These are phyloP conservation scores for Ophiocordyceps camponoti-leonardi DNA, from an alignment of 2,329 filamentous ascomycete genomes.

Conservation along the genomic window DNA sequence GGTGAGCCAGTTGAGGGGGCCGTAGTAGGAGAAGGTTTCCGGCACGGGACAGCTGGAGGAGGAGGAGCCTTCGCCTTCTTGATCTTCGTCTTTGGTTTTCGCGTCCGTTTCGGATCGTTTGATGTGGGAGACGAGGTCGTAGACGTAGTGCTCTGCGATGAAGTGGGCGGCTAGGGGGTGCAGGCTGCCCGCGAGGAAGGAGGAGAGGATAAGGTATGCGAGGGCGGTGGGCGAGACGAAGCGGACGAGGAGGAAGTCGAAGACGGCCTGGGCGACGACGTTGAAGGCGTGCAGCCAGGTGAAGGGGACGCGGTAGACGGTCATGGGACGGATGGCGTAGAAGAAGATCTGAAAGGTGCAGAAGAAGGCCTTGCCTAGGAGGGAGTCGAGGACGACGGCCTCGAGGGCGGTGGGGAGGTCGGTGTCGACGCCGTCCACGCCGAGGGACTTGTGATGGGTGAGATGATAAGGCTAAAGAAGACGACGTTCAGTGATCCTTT, in stretches of 20 bases:
- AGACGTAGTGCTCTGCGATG: slow-evolving; percentile 93
- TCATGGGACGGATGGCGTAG: slow-evolving; percentile 91
- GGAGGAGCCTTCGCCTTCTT: no score
- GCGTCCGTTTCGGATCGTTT: slow-evolving; percentile 38
- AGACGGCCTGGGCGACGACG: slow-evolving; percentile 55
- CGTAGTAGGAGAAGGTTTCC: slow-evolving; percentile 96
- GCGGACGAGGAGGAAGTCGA: slow-evolving; percentile 55
- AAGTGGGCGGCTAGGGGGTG: slow-evolving; percentile 95
- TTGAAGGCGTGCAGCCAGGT: slow-evolving; percentile 76
- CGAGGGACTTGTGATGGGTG: slow-evolving; percentile 96
- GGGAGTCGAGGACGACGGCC: slow-evolving; percentile 82
- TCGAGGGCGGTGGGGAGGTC: slow-evolving; percentile 87
- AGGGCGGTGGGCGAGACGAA: slow-evolving; percentile 46
- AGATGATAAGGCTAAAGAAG: slow-evolving; percentile 71
- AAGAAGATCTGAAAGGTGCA: slow-evolving; percentile 98
- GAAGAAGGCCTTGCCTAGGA: slow-evolving; percentile 96
- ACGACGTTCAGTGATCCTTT: neutral
- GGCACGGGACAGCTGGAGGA: slow-evolving; percentile 48
- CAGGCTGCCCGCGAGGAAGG: slow-evolving; percentile 82
- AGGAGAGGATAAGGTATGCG: slow-evolving; percentile 72
- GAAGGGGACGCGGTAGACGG: slow-evolving; percentile 77
- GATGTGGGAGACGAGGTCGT: slow-evolving; percentile 40
- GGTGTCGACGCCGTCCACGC: slow-evolving; percentile 88
- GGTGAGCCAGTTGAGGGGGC: slow-evolving; percentile 74
- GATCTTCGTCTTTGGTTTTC: neutral